phyloP scores from a whole-genome alignment of 148 eudicot genomes.

The Chenopodium album region DNA sequence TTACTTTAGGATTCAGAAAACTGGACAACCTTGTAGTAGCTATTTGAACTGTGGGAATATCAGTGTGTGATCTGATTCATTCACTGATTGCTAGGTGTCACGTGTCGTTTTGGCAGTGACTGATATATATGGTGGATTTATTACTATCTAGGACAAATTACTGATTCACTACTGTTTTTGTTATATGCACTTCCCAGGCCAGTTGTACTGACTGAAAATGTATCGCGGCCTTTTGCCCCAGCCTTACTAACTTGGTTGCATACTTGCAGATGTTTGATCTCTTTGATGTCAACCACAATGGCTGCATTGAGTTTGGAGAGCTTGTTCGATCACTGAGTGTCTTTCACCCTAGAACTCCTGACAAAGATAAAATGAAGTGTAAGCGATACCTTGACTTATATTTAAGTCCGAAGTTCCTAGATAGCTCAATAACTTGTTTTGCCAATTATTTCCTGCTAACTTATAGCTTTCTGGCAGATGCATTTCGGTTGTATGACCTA shows the following conservation, averaged over 20 bases:
- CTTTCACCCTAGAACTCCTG: slow-evolving; percentile 39
- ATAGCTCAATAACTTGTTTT: background rate
- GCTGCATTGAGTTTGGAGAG: slow-evolving; percentile 38
- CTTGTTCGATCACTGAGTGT: slow-evolving; percentile 34
- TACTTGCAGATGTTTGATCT: slow-evolving; percentile 41
- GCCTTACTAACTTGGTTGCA: background rate
- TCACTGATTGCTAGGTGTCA: background rate
- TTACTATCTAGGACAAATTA: background rate
- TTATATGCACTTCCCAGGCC: background rate
- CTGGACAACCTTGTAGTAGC: background rate
- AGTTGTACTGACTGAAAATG: too few species aligned
- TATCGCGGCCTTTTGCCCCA: background rate
- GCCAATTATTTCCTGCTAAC: background rate
- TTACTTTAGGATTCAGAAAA: background rate
- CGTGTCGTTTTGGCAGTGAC: background rate
- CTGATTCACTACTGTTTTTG: background rate
- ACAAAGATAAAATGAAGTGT: slow-evolving; percentile 35
- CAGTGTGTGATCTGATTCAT: background rate
- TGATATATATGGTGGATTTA: background rate
- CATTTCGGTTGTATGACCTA: slow-evolving; percentile 40
- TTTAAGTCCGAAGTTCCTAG: background rate
- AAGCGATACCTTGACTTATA: slow-evolving; percentile 9
- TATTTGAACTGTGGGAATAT: background rate
- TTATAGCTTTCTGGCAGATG: slow-evolving; percentile 28
- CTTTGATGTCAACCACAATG: slow-evolving; percentile 37